These are phyloP conservation scores for Scedosporium apiospermum DNA, from an alignment of 2,329 filamentous ascomycete genomes.

Conservation along the genomic window DNA sequence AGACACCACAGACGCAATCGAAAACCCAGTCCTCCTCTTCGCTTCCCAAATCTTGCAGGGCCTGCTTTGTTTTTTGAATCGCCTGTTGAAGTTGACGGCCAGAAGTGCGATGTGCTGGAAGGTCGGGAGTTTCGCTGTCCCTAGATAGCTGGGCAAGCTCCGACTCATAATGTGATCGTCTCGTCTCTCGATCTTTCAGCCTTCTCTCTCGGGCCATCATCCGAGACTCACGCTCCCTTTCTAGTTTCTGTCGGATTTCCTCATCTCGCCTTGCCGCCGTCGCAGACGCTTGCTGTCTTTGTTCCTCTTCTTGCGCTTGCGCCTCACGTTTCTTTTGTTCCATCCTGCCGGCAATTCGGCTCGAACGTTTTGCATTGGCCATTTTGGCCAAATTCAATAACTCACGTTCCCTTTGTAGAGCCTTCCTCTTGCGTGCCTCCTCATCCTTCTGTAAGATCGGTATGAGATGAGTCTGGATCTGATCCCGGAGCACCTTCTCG, in stretches of 20 bases:
- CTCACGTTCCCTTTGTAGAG: slow-evolving; percentile 63
- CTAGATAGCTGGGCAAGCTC: slow-evolving; percentile 65
- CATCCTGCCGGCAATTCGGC: slow-evolving; percentile 70
- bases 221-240: slow-evolving; percentile 68
- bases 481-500: slow-evolving; percentile 66
- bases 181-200: slow-evolving; percentile 74
- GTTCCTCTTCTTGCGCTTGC: slow-evolving; percentile 60
- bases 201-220: slow-evolving; percentile 79
- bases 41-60: slow-evolving; percentile 40
- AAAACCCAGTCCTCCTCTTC: slow-evolving; percentile 90
- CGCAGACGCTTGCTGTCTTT: slow-evolving; percentile 54
- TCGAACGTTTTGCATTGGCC: slow-evolving; percentile 89
- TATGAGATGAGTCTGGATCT: slow-evolving; percentile 67
- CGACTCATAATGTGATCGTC: slow-evolving; percentile 74
- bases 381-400: slow-evolving; percentile 74
- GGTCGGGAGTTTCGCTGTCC: background rate
- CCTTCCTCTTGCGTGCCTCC: slow-evolving; percentile 62
- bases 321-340: slow-evolving; percentile 71
- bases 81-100: slow-evolving; percentile 54
- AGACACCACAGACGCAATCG: slow-evolving; percentile 83
- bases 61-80: slow-evolving; percentile 70
- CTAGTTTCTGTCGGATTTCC: slow-evolving; percentile 45
- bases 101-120: slow-evolving; percentile 5
- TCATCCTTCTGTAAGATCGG: slow-evolving; percentile 76
- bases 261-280: slow-evolving; percentile 58